Evolutionary conservation across 1,284 basidiomycete species (phyloP).

Genomic region (Cryptococcus sp.): DNA sequence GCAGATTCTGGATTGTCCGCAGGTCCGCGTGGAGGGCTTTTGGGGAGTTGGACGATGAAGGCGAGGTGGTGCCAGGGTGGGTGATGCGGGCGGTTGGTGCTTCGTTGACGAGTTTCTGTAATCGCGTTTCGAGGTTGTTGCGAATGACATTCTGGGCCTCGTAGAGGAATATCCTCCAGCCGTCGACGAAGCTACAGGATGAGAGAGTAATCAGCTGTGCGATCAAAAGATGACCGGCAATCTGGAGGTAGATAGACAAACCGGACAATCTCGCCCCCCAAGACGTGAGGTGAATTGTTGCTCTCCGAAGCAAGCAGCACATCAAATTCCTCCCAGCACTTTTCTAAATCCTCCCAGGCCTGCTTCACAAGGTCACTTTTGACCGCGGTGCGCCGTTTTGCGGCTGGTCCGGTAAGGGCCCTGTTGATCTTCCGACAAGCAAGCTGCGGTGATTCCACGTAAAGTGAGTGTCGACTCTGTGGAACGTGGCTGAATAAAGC

Average conservation of each 20-base stretch:
- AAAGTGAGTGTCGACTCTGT: neutral
- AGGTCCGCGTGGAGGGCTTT: constrained; percentile 15
- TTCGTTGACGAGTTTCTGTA: constrained; percentile 16
- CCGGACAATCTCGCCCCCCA: constrained; percentile 63
- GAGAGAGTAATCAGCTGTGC: neutral
- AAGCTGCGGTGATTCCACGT: constrained; percentile 26
- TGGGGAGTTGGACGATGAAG: neutral
- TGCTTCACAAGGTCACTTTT: constrained; percentile 62
- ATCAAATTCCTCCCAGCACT: constrained; percentile 76
- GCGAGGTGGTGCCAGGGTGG: constrained; percentile 14
- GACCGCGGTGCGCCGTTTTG: constrained; percentile 60
- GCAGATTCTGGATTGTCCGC: constrained; percentile 48
- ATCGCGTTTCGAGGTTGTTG: constrained; percentile 41
- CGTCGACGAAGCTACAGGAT: constrained; percentile 64
- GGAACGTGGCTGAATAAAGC: neutral
- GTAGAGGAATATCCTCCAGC: constrained; percentile 53
- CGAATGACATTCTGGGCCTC: constrained; percentile 48
- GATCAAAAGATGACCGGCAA: neutral
- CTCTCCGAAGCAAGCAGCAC: constrained; percentile 49
- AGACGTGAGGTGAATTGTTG: constrained; percentile 41
- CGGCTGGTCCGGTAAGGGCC: constrained; percentile 68
- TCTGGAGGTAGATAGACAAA: constrained; percentile 31
- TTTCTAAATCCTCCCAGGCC: constrained; percentile 75
- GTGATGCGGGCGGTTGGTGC: constrained; percentile 19
- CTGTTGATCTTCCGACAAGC: constrained; percentile 71